Evolutionary conservation across 2,329 filamentous ascomycete species (phyloP), one percentile per base, ranked within the genome.

Genomic region (Penicillium sp.): DNA sequence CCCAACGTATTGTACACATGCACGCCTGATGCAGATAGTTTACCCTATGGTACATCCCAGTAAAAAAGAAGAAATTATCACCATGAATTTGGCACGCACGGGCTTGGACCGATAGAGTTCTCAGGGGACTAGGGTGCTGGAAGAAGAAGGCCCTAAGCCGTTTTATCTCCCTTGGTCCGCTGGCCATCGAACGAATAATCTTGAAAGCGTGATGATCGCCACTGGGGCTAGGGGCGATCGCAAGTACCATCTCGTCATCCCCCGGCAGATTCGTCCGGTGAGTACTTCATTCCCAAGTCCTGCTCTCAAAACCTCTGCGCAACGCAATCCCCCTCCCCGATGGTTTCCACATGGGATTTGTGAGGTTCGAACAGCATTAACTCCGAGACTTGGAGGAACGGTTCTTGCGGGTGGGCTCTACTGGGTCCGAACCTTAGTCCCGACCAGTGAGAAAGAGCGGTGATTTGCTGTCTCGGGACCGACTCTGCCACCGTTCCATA

Each of bases 161-260:
- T 63, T 63, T 60, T 56, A 61, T 49, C 48, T 50, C 53, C 47
- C 42, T 31, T 52, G 34, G 33, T 42, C 44, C 42, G 26, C 50
- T 44, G 49, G 37, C 49, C 34, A 53, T 51, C 53, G 29, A 54
- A 46, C 26, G 21, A 37, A 14, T n/a, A 47, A 48, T 28, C 47
- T 57, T 34, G 34, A 56, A 55, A 58, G 48, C 48, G 52, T 54
- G 54, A 53, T 54, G 61, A 65, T 64, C 58, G 55, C 47, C 60
- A 16, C 39, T 43, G 23, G 51, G 29, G 54, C 56, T 64, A 63
- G 56, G 56, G 63, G 51, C 57, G 60, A 65, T 66, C 63, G 52
- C 44, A 56, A n/a, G 31, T 23, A 45, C 45, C 26, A 16, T 56
- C 57, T 39, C 44, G 29, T 50, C 48, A 50, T 23, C 48, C 44